Base-by-base conservation (phyloP, 352 stramenopile species). In the Peronospora belbahrii region DNA sequence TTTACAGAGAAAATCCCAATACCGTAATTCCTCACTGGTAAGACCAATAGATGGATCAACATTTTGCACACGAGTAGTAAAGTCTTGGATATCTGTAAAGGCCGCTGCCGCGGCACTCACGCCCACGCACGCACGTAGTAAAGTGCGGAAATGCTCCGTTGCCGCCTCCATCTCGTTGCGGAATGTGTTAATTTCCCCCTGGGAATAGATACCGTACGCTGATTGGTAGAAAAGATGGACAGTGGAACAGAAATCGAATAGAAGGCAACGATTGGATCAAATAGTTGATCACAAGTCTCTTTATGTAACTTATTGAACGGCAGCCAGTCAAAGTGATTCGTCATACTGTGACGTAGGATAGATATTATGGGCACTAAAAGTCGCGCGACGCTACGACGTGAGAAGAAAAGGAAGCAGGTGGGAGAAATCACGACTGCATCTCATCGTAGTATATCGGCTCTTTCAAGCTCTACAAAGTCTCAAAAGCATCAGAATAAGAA, bases 1-100 rank as follows among this genome's bases (percentile, higher is more conserved):
- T 14, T 47, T 46, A 32, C 58, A 47, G 7, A 75, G 22, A 19
- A 30, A 39, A 27, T 80, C 63, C 78, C 78, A 90, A 60, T 70
- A 85, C 25, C 59, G 50, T 32, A 56, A 56, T 33, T 83, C 70
- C 24, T 84, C 73, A 0, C 43, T 24, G 4, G 58, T 42, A 6
- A 83, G 56, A 3, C 57, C 67, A 14, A 55, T 22, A 17, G 42
- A 48, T 8, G 22, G 14, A 25, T 55, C 42, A 3, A 54, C 48
- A 3, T 28, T 43, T 15, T 56, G 24, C 13, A 50, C 28, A 9
- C 10, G 48, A 18, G 27, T 30, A 31, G 22, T 25, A 17, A 28
- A n/a, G 10, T 53, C 41, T 15, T 41, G 14, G 14, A 4, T 28
- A 22, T 42, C 39, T n/a, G 34, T 31, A 9, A 22, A 47, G 5